Conservation (phyloP, 192 early-diverging fungal species). For the Haplosporangium gracile region DNA sequence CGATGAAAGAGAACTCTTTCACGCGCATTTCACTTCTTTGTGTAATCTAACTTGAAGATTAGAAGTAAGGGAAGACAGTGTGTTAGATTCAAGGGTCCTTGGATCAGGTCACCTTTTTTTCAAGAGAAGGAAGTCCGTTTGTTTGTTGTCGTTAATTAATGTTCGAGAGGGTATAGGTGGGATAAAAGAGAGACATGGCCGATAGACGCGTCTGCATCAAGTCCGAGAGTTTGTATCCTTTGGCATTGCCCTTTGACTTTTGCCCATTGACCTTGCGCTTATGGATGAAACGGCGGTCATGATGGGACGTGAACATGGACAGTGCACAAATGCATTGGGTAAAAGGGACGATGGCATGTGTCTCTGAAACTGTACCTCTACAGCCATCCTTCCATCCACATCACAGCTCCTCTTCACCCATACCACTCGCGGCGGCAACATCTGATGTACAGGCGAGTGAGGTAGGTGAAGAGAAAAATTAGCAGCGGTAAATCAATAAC, state of each 20-base stretch:
- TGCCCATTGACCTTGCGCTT: background rate
- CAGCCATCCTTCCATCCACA: background rate
- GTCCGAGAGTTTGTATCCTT: background rate
- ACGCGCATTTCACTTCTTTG: background rate
- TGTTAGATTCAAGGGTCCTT: constrained; percentile 1
- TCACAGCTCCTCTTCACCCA: background rate
- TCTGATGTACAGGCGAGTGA: background rate
- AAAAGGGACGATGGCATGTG: background rate
- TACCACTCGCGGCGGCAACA: background rate
- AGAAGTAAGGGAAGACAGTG: background rate
- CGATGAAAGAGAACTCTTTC: background rate
- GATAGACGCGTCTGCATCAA: background rate
- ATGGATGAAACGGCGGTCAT: background rate
- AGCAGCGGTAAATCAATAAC: background rate
- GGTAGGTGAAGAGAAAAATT: background rate
- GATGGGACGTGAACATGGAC: background rate
- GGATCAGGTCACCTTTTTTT: background rate
- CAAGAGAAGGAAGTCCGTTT: background rate
- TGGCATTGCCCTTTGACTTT: background rate
- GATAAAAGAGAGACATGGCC: background rate
- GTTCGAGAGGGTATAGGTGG: background rate
- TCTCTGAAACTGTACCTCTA: background rate
- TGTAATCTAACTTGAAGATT: background rate
- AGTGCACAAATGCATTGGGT: background rate
- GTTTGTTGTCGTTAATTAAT: background rate